Percentiles rank a stretch among this genome's conserved stretches.
These are phyloP conservation scores for Liriodendron chinense DNA, from an alignment of 164 flowering plant genomes.

Conservation along the genomic window DNA sequence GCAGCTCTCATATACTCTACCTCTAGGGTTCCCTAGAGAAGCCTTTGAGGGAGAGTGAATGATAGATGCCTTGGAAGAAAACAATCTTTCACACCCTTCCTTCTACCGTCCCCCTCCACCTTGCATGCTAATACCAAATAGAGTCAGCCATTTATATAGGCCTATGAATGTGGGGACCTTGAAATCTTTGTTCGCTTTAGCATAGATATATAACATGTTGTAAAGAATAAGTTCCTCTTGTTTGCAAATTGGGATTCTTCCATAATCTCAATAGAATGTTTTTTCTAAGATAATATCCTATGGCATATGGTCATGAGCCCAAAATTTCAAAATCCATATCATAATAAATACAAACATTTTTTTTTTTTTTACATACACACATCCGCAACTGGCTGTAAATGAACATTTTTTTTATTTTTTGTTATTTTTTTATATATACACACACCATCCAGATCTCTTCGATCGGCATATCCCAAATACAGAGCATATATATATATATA, in stretches of 20 bases:
- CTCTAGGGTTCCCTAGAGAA: neutral
- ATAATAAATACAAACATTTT: too few species aligned
- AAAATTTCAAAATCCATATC: neutral
- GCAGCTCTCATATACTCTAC: neutral
- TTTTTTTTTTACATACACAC: too few species aligned
- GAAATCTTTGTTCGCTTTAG: neutral
- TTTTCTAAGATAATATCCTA: neutral
- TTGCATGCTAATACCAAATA: neutral
- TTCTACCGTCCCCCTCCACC: neutral
- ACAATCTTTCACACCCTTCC: neutral
- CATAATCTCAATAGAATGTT: neutral
- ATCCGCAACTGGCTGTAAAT: too few species aligned
- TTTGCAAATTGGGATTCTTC: neutral
- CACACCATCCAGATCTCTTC: too few species aligned
- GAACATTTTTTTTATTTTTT: too few species aligned
- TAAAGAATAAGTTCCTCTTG: neutral
- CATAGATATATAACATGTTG: neutral
- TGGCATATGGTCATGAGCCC: neutral
- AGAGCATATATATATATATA: too few species aligned
- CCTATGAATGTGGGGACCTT: conserved; percentile 5
- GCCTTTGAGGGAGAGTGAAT: conserved; percentile 14
- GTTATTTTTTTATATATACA: too few species aligned
- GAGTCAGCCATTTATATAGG: conserved; percentile 4
- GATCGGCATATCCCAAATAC: too few species aligned
- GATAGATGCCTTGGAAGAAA: conserved; percentile 4